Evolutionary conservation across 768 basidiomycete genomes (phyloP).

Genomic region (Chalciporus pseudorubinellus): DNA sequence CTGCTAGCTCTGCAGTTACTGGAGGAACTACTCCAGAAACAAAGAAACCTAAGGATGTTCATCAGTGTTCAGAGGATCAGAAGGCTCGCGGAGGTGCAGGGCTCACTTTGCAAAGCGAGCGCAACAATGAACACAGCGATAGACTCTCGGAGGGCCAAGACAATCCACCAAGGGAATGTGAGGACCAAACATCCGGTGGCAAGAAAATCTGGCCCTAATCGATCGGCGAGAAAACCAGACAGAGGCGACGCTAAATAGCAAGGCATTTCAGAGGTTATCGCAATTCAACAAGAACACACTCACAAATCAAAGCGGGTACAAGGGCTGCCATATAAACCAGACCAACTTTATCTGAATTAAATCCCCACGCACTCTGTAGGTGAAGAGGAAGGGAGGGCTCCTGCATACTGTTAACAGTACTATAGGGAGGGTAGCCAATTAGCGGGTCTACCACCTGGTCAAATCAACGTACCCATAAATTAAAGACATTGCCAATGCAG

Average conservation of each 20-base stretch:
- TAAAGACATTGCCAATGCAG: constrained; percentile 44
- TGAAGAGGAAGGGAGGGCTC: constrained; percentile 61
- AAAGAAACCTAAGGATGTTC: constrained; percentile 51
- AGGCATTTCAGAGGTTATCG: neutral
- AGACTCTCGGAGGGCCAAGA: constrained; percentile 55
- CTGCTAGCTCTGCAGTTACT: constrained; percentile 63
- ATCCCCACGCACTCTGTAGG: constrained; percentile 47
- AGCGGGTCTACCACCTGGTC: neutral
- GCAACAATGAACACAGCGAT: constrained; percentile 37
- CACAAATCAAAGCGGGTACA: constrained; percentile 64
- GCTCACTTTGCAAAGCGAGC: constrained; percentile 56
- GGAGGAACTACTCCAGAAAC: constrained; percentile 58
- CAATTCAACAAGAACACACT: constrained; percentile 19
- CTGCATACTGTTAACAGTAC: constrained; percentile 46
- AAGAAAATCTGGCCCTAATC: constrained; percentile 54
- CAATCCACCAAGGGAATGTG: constrained; percentile 61
- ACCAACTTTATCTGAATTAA: constrained; percentile 52
- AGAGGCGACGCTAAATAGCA: constrained; percentile 49
- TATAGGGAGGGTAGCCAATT: constrained; percentile 20
- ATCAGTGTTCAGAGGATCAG: constrained; percentile 6
- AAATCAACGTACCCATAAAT: constrained; percentile 50
- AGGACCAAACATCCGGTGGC: constrained; percentile 46
- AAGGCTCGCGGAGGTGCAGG: neutral
- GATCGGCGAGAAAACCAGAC: constrained; percentile 58
- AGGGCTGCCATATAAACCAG: constrained; percentile 66